These are phyloP conservation scores for Ophiostoma sp. DNA, from an alignment of 2,329 filamentous ascomycete genomes.

Conservation along the genomic window DNA sequence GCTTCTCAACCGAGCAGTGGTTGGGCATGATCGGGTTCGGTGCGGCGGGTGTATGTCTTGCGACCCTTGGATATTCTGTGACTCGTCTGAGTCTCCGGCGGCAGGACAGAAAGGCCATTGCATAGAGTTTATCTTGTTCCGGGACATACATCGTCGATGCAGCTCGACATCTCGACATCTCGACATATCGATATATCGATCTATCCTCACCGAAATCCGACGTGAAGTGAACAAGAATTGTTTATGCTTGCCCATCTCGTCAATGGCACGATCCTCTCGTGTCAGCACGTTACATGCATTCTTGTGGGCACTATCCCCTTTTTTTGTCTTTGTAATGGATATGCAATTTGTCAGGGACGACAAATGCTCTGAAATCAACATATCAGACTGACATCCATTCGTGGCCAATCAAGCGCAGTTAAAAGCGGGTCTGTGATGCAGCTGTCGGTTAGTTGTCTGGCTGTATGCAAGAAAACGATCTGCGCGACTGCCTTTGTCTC, in stretches of 20 bases:
- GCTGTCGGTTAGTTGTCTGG: background rate
- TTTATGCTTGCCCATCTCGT: background rate
- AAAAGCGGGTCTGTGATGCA: background rate
- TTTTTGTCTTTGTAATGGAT: background rate
- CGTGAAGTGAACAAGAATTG: background rate
- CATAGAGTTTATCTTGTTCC: background rate
- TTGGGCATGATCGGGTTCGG: slow-evolving; percentile 34
- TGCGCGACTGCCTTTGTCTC: background rate
- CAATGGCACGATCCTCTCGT: slow-evolving; percentile 2
- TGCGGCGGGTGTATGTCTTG: slow-evolving; percentile 32
- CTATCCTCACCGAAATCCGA: background rate
- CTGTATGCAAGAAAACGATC: background rate
- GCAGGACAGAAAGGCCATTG: background rate
- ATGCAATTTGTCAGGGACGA: slow-evolving; percentile 18
- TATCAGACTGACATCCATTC: background rate
- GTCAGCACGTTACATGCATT: slow-evolving; percentile 8
- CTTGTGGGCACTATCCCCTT: background rate
- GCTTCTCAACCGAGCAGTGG: slow-evolving; percentile 31
- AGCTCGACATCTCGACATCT: background rate
- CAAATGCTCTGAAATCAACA: slow-evolving; percentile 16
- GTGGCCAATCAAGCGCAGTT: background rate
- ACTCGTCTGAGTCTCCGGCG: background rate
- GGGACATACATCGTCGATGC: too few relatives aligned
- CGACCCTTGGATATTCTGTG: background rate
- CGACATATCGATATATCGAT: background rate